These are phyloP conservation scores for Cylindrodendrum hubeiense DNA, from an alignment of 2,329 filamentous ascomycete genomes.

Conservation along the genomic window DNA sequence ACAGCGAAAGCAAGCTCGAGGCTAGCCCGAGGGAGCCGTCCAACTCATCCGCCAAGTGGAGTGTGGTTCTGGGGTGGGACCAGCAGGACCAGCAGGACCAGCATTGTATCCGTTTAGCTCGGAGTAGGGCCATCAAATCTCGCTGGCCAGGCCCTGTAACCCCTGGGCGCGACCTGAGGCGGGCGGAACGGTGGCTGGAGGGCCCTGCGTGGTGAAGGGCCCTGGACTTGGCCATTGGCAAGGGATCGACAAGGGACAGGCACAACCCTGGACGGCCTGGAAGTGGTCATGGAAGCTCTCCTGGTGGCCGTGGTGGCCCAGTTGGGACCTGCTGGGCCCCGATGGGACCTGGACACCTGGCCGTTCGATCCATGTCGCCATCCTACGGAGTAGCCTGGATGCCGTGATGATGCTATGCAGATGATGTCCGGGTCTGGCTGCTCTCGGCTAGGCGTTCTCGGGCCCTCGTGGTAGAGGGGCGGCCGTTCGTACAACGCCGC, in stretches of 20 bases:
- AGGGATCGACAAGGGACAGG: background rate
- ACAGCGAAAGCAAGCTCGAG: background rate
- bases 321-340: background rate
- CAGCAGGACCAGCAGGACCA: background rate
- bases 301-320: background rate
- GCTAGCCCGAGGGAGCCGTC: background rate
- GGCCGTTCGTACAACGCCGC: slow-evolving; percentile 5
- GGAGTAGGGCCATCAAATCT: background rate
- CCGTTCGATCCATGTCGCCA: slow-evolving; percentile 7
- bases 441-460: background rate
- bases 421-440: background rate
- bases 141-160: background rate
- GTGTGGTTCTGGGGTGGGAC: background rate
- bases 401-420: slow-evolving; percentile 16
- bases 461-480: background rate
- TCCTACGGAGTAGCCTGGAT: slow-evolving; percentile 12
- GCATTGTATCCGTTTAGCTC: background rate
- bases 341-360: background rate
- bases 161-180: slow-evolving; percentile 23
- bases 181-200: slow-evolving; percentile 22
- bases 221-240: background rate
- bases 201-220: slow-evolving; percentile 5
- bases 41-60: background rate
- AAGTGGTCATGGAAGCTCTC: slow-evolving; percentile 7
- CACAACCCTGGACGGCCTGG: background rate